Base-by-base conservation (phyloP, 768 basidiomycete species). In the Termitomyces heimii region DNA sequence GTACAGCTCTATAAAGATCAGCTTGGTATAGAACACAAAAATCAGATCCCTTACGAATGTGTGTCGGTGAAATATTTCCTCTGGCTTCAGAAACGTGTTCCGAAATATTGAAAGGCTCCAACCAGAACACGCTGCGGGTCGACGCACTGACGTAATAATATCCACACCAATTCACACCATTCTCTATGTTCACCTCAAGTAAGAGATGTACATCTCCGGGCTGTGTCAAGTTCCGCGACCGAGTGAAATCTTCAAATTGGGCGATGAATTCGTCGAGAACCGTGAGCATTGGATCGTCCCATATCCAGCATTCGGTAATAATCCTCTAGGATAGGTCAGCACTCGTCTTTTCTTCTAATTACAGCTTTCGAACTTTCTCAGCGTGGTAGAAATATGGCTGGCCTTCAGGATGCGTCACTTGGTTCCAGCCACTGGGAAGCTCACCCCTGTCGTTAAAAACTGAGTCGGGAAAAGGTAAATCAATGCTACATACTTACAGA, bases 261-360 rank as follows among this genome's bases (percentile, higher is more conserved):
- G 14, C 13, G 14, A 58, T 48, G 18, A 58, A 58, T 16, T 6
- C 34, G 7, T 46, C 10, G 6, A 58, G 44, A 12, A 40, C 24
- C 2, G 2, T 13, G 12, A 31, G n/a, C 22, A 46, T 24, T 6
- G 14, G 0, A 22, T 1, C 2, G 20, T 58, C 45, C 52, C 51
- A 53, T 42, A 58, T 26, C 57, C 57, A 58, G 6, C 45, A 54
- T 29, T 58, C 57, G 5, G 57, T 58, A 20, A 58, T 22, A 18
- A 58, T 53, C 39, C 45, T 53, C 57, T 58, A 31, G 2, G 22
- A n/a, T 22, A 9, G 3, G 6, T 57, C 12, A 57, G 26, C 18
- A 45, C 9, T 29, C 1, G 4, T 26, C 22, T 4, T 24, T 28
- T 10, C 20, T 28, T 9, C 4, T 8, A 3, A 14, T 29, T 8